Conservation (phyloP, 805 yeast genomes). For the Candida manassasensis region DNA sequence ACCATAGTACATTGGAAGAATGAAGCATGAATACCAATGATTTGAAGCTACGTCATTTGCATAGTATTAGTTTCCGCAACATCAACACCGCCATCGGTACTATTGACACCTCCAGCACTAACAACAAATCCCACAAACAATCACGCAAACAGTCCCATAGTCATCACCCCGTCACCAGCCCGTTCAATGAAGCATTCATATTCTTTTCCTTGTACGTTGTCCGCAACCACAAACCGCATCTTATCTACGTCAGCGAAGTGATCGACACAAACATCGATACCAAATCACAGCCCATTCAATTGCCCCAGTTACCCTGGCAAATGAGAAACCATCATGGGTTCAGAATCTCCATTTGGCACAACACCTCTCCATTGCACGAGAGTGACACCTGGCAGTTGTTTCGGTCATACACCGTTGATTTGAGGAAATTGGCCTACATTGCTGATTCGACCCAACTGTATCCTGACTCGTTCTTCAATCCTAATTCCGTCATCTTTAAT, state of each 20-base stretch:
- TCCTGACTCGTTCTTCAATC: slow-evolving; percentile 10
- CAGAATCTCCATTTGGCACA: slow-evolving; percentile 18
- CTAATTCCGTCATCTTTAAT: slow-evolving; percentile 18
- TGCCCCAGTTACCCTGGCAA: slow-evolving; percentile 17
- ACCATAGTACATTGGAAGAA: no score
- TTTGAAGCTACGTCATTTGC: slow-evolving; percentile 5
- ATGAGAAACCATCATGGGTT: slow-evolving; percentile 8
- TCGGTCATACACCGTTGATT: slow-evolving; percentile 13
- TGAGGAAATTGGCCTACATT: slow-evolving; percentile 12
- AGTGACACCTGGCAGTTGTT: slow-evolving; percentile 18
- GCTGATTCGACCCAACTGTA: slow-evolving; percentile 7
- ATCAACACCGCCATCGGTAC: neutral
- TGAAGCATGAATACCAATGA: slow-evolving; percentile 4
- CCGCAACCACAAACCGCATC: slow-evolving; percentile 9
- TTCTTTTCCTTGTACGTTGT: slow-evolving; percentile 24
- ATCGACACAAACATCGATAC: slow-evolving; percentile 18
- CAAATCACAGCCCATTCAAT: slow-evolving; percentile 20
- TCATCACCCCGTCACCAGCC: no score
- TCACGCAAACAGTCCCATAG: no score
- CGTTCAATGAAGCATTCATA: no score
- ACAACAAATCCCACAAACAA: no score
- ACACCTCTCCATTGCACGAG: slow-evolving; percentile 1
- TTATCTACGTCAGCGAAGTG: slow-evolving; percentile 33
- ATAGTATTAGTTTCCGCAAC: neutral
- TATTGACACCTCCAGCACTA: no score